Evolutionary conservation across 225 moss, liverwort and hornwort species (phyloP).

Genomic region (Ulota crispa): DNA sequence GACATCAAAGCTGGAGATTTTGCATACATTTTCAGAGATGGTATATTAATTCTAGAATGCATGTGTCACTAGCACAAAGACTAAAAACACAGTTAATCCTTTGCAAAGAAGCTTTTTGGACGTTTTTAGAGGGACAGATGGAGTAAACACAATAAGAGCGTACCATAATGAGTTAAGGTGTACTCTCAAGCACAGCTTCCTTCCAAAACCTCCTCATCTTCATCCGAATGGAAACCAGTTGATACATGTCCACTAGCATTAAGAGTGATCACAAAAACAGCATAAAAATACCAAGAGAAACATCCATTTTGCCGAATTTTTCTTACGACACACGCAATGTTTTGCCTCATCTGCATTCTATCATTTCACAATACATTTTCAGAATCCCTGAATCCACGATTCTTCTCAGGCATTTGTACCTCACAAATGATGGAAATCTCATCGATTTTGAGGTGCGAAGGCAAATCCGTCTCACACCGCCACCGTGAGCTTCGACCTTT

Average conservation of each 20-base stretch:
- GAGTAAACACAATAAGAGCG: not conserved
- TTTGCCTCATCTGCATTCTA: not conserved
- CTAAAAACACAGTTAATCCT: no score
- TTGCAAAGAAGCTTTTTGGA: no score
- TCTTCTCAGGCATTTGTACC: not conserved
- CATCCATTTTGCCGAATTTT: not conserved
- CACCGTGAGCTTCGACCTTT: conserved; percentile 19
- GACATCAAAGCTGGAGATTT: no score
- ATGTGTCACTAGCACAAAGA: no score
- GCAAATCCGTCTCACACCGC: conserved; percentile 25
- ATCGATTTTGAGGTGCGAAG: conserved; percentile 23
- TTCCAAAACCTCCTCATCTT: conserved; percentile 33
- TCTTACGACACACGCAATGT: not conserved
- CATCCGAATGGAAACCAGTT: conserved; percentile 24
- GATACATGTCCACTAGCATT: not conserved
- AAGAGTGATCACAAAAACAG: not conserved
- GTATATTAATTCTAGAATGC: no score
- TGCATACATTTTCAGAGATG: no score
- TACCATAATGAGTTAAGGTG: conserved; percentile 25
- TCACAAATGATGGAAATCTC: conserved; percentile 31
- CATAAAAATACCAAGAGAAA: not conserved
- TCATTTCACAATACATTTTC: not conserved
- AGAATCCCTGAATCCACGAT: not conserved
- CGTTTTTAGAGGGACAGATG: no score
- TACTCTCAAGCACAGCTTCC: conserved; percentile 27